Conservation (phyloP, 192 early-diverging fungal species). For the Physocladia obscura region DNA sequence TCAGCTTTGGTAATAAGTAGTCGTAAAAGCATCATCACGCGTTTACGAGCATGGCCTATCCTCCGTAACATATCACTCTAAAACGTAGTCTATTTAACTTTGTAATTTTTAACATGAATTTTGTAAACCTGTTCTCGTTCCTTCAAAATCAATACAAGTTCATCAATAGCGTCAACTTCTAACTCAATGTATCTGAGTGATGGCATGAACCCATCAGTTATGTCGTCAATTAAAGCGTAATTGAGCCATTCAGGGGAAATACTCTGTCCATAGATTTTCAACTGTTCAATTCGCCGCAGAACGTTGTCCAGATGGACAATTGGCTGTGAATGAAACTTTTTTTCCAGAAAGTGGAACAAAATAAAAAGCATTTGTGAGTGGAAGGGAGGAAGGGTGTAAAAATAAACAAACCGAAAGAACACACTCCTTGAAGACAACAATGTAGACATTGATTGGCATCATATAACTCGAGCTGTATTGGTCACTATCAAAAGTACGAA, state of each 20-base stretch:
- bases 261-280: constrained; percentile 78
- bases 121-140: constrained; percentile 66
- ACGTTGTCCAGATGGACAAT: constrained; percentile 83
- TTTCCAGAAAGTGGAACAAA: background rate
- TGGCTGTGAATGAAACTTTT: constrained; percentile 78
- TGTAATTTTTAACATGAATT: constrained; percentile 10
- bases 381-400: background rate
- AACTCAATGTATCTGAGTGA: constrained; percentile 83
- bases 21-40: constrained; percentile 66
- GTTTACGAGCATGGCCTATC: constrained; percentile 72
- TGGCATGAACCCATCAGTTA: constrained; percentile 90
- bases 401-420: constrained; percentile 48
- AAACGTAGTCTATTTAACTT: background rate
- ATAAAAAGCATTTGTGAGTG: background rate
- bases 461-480: constrained; percentile 43
- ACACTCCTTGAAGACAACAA: constrained; percentile 57
- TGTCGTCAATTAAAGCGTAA: constrained; percentile 93
- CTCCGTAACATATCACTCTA: constrained; percentile 71
- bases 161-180: constrained; percentile 94
- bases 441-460: constrained; percentile 58
- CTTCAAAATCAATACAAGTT: constrained; percentile 87
- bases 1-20: constrained; percentile 69
- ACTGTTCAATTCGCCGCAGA: constrained; percentile 77
- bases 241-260: constrained; percentile 94
- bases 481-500: constrained; percentile 58